These are phyloP conservation scores for Xanthoconium stramineum DNA, from an alignment of 768 basidiomycete species.

Conservation along the genomic window DNA sequence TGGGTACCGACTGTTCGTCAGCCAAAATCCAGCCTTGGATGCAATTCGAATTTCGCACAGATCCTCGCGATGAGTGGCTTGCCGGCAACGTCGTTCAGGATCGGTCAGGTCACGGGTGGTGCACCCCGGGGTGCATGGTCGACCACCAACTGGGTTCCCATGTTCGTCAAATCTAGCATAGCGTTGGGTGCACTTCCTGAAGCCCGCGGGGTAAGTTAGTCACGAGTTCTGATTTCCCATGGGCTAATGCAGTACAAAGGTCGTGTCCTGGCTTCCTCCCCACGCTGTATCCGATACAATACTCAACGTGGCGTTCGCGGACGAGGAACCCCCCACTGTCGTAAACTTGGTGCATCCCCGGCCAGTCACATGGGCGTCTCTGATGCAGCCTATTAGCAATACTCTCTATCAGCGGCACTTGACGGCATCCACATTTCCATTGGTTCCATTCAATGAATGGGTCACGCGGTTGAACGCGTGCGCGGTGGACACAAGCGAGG, in stretches of 20 bases:
- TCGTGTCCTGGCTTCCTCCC: constrained; percentile 30
- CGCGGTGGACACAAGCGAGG: constrained; percentile 15
- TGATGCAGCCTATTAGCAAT: constrained; percentile 26
- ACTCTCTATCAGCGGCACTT: constrained; percentile 10
- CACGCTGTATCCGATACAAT: constrained; percentile 27
- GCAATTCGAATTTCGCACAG: constrained; percentile 9
- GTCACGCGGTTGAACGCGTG: constrained; percentile 27
- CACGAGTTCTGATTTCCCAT: not conserved
- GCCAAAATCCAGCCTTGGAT: not conserved
- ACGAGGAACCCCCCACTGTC: constrained; percentile 14
- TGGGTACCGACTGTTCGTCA: not conserved
- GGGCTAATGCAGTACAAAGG: constrained; percentile 8
- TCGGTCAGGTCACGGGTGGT: constrained; percentile 33
- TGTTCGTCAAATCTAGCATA: constrained; percentile 29
- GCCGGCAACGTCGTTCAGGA: constrained; percentile 23
- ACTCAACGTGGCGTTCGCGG: constrained; percentile 27
- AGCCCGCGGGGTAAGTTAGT: constrained; percentile 33
- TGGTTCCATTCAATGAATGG: constrained; percentile 31
- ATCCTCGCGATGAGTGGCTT: constrained; percentile 27
- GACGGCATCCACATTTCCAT: constrained; percentile 19
- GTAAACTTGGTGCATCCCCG: constrained; percentile 35
- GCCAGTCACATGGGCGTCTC: constrained; percentile 24
- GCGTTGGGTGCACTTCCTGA: constrained; percentile 26
- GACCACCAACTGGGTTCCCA: constrained; percentile 10
- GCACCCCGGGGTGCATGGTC: constrained; percentile 35